Percentiles rank a stretch among this genome's conserved stretches.
Evolutionary conservation across 2,329 filamentous ascomycete species (phyloP).

Genomic region (Xylariaceae sp.): DNA sequence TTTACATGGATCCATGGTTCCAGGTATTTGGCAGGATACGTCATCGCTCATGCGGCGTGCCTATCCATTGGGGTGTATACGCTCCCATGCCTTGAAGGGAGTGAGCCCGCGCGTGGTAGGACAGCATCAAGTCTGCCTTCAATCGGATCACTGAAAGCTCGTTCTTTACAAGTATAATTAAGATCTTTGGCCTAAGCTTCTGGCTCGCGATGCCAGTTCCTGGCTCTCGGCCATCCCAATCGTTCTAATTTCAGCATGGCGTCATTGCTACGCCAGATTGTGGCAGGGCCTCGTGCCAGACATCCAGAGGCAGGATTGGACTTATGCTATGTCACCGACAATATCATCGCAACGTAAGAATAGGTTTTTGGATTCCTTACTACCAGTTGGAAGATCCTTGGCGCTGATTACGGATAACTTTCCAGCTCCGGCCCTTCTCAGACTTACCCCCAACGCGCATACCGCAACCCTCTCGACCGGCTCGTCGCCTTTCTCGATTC

Average conservation of each 20-base stretch:
- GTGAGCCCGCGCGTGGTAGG: no score
- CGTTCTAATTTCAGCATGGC: slow-evolving; percentile 44
- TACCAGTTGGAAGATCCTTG: not conserved
- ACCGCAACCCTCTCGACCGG: slow-evolving; percentile 86
- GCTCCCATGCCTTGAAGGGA: no score
- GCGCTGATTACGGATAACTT: slow-evolving; percentile 27
- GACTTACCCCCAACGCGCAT: slow-evolving; percentile 85
- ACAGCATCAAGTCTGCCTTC: no score
- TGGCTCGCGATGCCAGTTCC: no score
- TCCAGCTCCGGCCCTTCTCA: slow-evolving; percentile 81
- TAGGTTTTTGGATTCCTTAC: slow-evolving; percentile 19
- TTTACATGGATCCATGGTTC: no score
- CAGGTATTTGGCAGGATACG: no score
- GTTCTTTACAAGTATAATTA: no score
- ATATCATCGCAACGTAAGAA: slow-evolving; percentile 64
- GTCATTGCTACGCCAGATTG: slow-evolving; percentile 81
- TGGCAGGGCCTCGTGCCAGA: slow-evolving; percentile 77
- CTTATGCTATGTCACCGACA: slow-evolving; percentile 90
- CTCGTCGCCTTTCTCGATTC: slow-evolving; percentile 84
- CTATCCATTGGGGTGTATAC: no score
- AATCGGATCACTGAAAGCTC: no score
- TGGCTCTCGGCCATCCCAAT: no score
- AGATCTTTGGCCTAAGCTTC: no score
- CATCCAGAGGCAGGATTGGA: slow-evolving; percentile 88
- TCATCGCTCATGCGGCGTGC: no score